Conservation (phyloP, 495 filamentous ascomycete species). For the Oleoguttula mirabilis region DNA sequence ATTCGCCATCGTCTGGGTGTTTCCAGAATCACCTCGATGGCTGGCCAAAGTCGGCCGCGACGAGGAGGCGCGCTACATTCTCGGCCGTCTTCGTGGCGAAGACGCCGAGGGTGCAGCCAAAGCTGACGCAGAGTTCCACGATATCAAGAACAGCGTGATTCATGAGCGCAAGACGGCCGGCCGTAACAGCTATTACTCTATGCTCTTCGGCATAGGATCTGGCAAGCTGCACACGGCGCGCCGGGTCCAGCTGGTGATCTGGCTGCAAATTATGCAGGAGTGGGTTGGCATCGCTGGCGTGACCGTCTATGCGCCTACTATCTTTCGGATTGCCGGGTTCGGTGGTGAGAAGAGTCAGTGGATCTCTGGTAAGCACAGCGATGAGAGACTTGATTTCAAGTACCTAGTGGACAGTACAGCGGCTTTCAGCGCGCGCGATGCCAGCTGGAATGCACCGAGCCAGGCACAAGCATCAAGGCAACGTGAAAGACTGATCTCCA, state of each 20-base stretch:
- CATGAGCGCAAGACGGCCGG: conserved; percentile 42
- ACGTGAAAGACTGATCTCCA: too few relatives aligned
- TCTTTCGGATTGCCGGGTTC: conserved; percentile 57
- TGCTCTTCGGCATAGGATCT: conserved; percentile 52
- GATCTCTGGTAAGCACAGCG: too few relatives aligned
- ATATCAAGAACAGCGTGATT: conserved; percentile 48
- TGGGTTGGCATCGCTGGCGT: conserved; percentile 64
- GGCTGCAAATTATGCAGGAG: conserved; percentile 62
- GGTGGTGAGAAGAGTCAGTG: conserved; percentile 42
- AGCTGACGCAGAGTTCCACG: conserved; percentile 51
- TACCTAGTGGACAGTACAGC: too few relatives aligned
- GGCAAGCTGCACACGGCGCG: conserved; percentile 54
- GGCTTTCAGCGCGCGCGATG: too few relatives aligned
- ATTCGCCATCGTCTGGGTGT: conserved; percentile 18
- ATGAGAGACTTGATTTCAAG: too few relatives aligned
- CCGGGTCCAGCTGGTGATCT: conserved; percentile 56
- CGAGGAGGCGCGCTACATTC: conserved; percentile 42
- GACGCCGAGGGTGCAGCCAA: conserved; percentile 39
- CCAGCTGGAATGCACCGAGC: too few relatives aligned
- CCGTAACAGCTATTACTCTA: conserved; percentile 44
- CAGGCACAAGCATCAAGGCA: too few relatives aligned
- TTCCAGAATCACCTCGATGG: conserved; percentile 18
- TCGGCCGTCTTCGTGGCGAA: conserved; percentile 49
- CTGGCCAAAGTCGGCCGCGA: conserved; percentile 23
- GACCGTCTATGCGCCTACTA: conserved; percentile 47